phyloP scores from a whole-genome alignment of 2,329 filamentous ascomycete genomes.

The Didymellaceae sp. region DNA sequence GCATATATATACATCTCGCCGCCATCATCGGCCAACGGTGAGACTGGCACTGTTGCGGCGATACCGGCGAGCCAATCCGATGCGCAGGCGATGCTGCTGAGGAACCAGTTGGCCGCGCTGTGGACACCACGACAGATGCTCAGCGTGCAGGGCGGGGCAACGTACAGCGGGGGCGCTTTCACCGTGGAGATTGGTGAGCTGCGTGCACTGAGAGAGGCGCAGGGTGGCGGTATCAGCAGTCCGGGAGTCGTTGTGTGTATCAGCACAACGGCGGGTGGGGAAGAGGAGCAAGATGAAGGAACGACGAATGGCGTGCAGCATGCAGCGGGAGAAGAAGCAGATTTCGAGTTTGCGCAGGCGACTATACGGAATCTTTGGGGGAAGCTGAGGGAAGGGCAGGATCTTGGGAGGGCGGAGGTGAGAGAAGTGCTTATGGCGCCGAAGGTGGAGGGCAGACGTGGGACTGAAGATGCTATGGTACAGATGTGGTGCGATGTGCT shows the following conservation, averaged over 20 bases:
- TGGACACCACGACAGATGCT: conserved; percentile 38
- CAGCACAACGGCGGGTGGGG: conserved; percentile 19
- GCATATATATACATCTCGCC: conserved; percentile 38
- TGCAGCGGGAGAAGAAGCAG: conserved; percentile 12
- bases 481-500: conserved; percentile 46
- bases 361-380: conserved; percentile 37
- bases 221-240: conserved; percentile 24
- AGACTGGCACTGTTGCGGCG: conserved; percentile 23
- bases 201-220: conserved; percentile 28
- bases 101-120: conserved; percentile 32
- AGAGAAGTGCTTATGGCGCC: conserved; percentile 37
- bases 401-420: conserved; percentile 35
- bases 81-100: conserved; percentile 23
- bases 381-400: conserved; percentile 27
- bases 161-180: conserved; percentile 33
- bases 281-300: not conserved
- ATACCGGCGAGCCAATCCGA: conserved; percentile 37
- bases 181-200: conserved; percentile 40
- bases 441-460: not conserved
- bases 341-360: conserved; percentile 33
- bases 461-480: conserved; percentile 30
- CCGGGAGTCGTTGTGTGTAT: conserved; percentile 43
- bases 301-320: not conserved
- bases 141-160: conserved; percentile 26
- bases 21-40: not conserved